Percentiles rank a stretch among this genome's conserved stretches.
These are phyloP conservation scores for Pythium oligandrum DNA, from an alignment of 352 stramenopile genomes.

Conservation along the genomic window DNA sequence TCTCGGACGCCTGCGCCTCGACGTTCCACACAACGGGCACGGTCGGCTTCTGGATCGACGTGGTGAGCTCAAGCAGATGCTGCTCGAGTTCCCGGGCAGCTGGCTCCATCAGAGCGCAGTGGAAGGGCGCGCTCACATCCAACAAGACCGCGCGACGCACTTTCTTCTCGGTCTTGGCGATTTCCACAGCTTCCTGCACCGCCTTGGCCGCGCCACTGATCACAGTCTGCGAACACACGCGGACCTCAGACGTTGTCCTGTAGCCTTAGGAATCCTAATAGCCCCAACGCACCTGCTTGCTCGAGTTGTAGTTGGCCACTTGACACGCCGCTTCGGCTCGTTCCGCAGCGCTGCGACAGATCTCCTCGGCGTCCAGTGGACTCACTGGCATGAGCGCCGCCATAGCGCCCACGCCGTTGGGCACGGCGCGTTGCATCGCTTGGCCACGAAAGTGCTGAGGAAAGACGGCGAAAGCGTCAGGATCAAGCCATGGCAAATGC, in stretches of 20 bases:
- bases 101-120: slow-evolving; percentile 74
- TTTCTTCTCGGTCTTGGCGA: slow-evolving; percentile 64
- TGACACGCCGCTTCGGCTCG: slow-evolving; percentile 43
- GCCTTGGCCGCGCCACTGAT: slow-evolving; percentile 58
- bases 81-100: slow-evolving; percentile 41
- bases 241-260: neutral
- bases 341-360: slow-evolving; percentile 38
- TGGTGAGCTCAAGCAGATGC: slow-evolving; percentile 24
- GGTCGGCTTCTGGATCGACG: slow-evolving; percentile 27
- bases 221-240: slow-evolving; percentile 27
- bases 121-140: slow-evolving; percentile 83
- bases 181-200: slow-evolving; percentile 43
- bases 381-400: slow-evolving; percentile 69
- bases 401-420: slow-evolving; percentile 57
- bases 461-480: slow-evolving; percentile 1
- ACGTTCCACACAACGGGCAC: slow-evolving; percentile 85
- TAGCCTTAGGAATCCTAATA: neutral
- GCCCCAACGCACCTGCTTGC: slow-evolving; percentile 48
- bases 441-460: slow-evolving; percentile 53
- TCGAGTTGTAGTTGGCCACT: slow-evolving; percentile 88
- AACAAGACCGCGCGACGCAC: slow-evolving; percentile 66
- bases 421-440: slow-evolving; percentile 65
- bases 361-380: slow-evolving; percentile 38
- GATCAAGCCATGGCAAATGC: neutral
- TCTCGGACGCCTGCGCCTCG: slow-evolving; percentile 35